A percentile compares a stretch with the other conserved stretches of the same genome.
phyloP scores from a whole-genome alignment of 164 flowering plant genomes.

The Echeveria elegans region DNA sequence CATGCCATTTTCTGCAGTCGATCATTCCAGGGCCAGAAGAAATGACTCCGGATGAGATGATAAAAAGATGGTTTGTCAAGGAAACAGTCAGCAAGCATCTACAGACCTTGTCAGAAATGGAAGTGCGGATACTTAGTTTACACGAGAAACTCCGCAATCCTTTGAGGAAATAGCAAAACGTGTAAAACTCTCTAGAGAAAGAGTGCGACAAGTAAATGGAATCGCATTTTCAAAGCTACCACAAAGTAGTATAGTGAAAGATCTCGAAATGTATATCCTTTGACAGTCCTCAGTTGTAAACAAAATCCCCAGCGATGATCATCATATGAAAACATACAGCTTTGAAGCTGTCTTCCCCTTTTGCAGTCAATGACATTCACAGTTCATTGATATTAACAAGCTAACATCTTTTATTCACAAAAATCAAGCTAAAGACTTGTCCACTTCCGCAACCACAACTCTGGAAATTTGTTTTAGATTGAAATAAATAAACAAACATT shows the following conservation, averaged over 20 bases:
- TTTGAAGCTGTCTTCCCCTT: too few relatives aligned
- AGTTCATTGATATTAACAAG: too few relatives aligned
- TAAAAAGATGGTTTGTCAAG: conserved; percentile 28
- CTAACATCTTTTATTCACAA: too few relatives aligned
- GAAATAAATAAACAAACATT: too few relatives aligned
- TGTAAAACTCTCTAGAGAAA: conserved; percentile 48
- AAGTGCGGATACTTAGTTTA: conserved; percentile 29
- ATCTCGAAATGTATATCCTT: conserved; percentile 9
- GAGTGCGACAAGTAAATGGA: conserved; percentile 39
- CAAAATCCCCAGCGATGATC: not conserved
- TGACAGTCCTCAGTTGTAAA: not conserved
- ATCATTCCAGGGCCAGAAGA: conserved; percentile 47
- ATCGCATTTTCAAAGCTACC: conserved; percentile 35
- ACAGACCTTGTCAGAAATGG: conserved; percentile 29
- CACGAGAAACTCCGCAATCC: conserved; percentile 31
- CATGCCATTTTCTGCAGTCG: conserved; percentile 23
- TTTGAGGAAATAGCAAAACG: conserved; percentile 44
- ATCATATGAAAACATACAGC: too few relatives aligned
- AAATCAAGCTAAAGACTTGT: too few relatives aligned
- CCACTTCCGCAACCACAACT: too few relatives aligned
- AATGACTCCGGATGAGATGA: conserved; percentile 37
- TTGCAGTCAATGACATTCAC: too few relatives aligned
- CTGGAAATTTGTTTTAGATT: too few relatives aligned
- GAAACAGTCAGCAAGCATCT: conserved; percentile 28
- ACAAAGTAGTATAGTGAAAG: conserved; percentile 13